A percentile compares a stretch with the other conserved stretches of the same genome.
These are phyloP conservation scores for Neocatenulostroma microsporum DNA, from an alignment of 2,329 filamentous ascomycete genomes.

Conservation along the genomic window DNA sequence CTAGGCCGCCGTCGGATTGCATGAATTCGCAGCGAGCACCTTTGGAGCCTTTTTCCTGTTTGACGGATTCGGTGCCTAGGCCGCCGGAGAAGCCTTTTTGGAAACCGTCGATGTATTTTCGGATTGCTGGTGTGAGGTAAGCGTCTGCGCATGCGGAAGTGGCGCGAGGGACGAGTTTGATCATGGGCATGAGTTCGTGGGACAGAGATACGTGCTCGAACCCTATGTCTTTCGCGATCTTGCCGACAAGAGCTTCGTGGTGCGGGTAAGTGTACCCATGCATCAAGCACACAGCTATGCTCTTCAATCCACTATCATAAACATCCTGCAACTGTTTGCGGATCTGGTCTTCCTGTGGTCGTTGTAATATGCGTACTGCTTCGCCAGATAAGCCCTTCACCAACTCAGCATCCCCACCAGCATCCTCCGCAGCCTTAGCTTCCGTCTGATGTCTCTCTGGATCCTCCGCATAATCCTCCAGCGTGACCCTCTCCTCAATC, in stretches of 20 bases:
- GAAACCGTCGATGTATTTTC: slow-evolving; percentile 70
- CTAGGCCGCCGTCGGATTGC: slow-evolving; percentile 71
- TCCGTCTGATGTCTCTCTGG: slow-evolving; percentile 57
- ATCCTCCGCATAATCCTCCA: slow-evolving; percentile 89
- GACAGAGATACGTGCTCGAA: slow-evolving; percentile 76
- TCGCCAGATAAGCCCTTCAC: slow-evolving; percentile 68
- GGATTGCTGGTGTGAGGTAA: slow-evolving; percentile 71
- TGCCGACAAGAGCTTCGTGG: slow-evolving; percentile 72
- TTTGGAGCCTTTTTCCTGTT: slow-evolving; percentile 54
- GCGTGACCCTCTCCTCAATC: slow-evolving; percentile 79
- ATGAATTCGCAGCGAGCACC: slow-evolving; percentile 88
- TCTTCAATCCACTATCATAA: slow-evolving; percentile 63
- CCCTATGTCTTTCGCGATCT: slow-evolving; percentile 69
- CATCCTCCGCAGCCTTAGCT: slow-evolving; percentile 44
- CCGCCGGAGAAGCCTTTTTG: slow-evolving; percentile 73
- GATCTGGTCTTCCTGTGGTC: slow-evolving; percentile 53
- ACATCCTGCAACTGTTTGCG: slow-evolving; percentile 57
- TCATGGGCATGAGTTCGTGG: slow-evolving; percentile 80
- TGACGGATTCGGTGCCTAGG: slow-evolving; percentile 66
- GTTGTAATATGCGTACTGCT: slow-evolving; percentile 60
- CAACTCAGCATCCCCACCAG: slow-evolving; percentile 44
- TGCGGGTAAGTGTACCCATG: slow-evolving; percentile 86
- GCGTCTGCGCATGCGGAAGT: slow-evolving; percentile 74
- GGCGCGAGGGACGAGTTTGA: slow-evolving; percentile 67
- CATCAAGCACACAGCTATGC: slow-evolving; percentile 84